Conservation (phyloP, 148 eudicot genomes). For the Rhododendron mucronatum region DNA sequence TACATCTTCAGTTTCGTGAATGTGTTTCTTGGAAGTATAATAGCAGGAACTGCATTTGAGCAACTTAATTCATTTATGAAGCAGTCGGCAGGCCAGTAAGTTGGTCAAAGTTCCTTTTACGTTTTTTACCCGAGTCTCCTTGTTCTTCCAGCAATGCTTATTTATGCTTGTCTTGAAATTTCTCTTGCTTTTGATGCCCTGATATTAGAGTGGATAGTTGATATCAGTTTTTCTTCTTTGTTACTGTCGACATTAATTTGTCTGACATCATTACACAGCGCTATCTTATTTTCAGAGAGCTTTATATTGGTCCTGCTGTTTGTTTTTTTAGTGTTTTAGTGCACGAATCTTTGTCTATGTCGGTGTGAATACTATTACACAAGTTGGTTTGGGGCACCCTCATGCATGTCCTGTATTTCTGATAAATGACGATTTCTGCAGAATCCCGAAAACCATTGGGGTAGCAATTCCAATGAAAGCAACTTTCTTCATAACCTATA, state of each 20-base stretch:
- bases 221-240: neutral
- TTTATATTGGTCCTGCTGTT: neutral
- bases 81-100: constrained; percentile 60
- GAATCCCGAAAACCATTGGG: constrained; percentile 60
- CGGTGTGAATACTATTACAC: neutral
- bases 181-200: neutral
- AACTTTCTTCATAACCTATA: constrained; percentile 72
- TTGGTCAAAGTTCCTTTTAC: constrained; percentile 7
- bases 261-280: neutral
- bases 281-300: neutral
- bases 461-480: constrained; percentile 75
- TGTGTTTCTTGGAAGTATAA: constrained; percentile 83
- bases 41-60: constrained; percentile 74
- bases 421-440: constrained; percentile 19
- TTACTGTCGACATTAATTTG: neutral
- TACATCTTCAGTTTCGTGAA: constrained; percentile 87
- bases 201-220: neutral
- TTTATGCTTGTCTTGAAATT: neutral
- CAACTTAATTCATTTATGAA: constrained; percentile 59
- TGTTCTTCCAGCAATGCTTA: neutral
- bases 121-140: neutral
- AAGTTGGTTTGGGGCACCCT: neutral
- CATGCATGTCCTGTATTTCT: neutral
- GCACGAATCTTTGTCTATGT: neutral
- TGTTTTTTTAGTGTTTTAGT: neutral